Conservation (phyloP, 805 yeast genomes). For the Starmera caribaea region DNA sequence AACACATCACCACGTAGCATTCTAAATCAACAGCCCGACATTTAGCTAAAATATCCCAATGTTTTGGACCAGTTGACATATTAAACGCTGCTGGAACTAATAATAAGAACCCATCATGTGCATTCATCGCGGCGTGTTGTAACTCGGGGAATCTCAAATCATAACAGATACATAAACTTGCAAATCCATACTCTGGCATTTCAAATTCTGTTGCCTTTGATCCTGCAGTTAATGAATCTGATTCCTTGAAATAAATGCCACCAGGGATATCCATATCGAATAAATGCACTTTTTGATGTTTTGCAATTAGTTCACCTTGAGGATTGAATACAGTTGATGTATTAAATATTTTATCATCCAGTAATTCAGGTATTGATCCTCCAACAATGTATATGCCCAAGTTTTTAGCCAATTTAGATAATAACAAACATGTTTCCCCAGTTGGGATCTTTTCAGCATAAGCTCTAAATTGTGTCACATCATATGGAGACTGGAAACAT, state of each 20-base stretch:
- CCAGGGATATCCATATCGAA: constrained; percentile 89
- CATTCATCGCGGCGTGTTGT: constrained; percentile 50
- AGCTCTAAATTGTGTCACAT: constrained; percentile 73
- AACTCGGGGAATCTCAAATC: constrained; percentile 77
- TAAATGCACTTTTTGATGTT: constrained; percentile 78
- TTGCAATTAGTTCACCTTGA: constrained; percentile 66
- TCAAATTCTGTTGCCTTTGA: constrained; percentile 65
- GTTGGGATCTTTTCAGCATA: constrained; percentile 76
- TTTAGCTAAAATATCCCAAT: constrained; percentile 70
- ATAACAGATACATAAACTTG: constrained; percentile 79
- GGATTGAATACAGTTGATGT: constrained; percentile 67
- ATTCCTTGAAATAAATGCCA: constrained; percentile 83
- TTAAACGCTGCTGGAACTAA: constrained; percentile 79
- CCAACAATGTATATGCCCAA: constrained; percentile 64
- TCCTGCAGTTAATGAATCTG: constrained; percentile 66
- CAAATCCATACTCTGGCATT: constrained; percentile 51
- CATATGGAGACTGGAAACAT: constrained; percentile 92
- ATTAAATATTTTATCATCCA: constrained; percentile 43
- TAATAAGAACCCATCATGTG: constrained; percentile 57
- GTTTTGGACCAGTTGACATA: constrained; percentile 76
- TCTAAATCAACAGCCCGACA: constrained; percentile 72
- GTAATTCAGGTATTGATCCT: constrained; percentile 85
- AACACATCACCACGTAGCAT: constrained; percentile 64
- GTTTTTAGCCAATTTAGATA: constrained; percentile 59
- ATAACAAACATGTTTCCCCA: constrained; percentile 54